These are phyloP conservation scores for Glutinoglossum americanum DNA, from an alignment of 495 filamentous ascomycete genomes.

Conservation along the genomic window DNA sequence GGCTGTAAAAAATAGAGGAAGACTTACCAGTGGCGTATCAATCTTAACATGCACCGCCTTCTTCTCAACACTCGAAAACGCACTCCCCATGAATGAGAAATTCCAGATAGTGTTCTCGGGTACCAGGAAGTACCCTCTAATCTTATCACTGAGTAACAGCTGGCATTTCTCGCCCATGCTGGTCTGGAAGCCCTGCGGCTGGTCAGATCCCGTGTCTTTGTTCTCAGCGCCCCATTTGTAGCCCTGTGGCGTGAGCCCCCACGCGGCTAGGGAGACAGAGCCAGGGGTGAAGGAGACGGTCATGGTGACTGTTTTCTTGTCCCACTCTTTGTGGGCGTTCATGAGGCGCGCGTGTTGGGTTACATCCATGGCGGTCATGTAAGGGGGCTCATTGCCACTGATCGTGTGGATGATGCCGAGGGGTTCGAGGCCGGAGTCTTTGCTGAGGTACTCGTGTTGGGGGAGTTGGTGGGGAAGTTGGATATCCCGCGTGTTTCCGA, in stretches of 20 bases:
- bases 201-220: slow-evolving; percentile 73
- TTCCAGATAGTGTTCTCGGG: slow-evolving; percentile 90
- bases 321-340: slow-evolving; percentile 62
- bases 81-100: slow-evolving; percentile 90
- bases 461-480: slow-evolving; percentile 83
- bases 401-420: slow-evolving; percentile 91
- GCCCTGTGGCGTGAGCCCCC: slow-evolving; percentile 71
- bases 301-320: slow-evolving; percentile 90
- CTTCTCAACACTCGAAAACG: slow-evolving; percentile 75
- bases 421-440: slow-evolving; percentile 42
- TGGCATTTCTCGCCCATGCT: slow-evolving; percentile 91
- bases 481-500: slow-evolving; percentile 79
- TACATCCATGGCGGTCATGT: slow-evolving; percentile 88
- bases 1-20: neutral
- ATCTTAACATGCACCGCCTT: slow-evolving; percentile 77
- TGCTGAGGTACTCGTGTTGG: slow-evolving; percentile 76
- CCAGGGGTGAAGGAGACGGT: slow-evolving; percentile 97
- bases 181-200: slow-evolving; percentile 82
- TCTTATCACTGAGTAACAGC: slow-evolving; percentile 73
- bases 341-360: slow-evolving; percentile 83
- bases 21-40: slow-evolving; percentile 48
- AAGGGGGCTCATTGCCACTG: slow-evolving; percentile 80
- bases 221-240: slow-evolving; percentile 98
- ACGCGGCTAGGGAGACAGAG: slow-evolving; percentile 83
- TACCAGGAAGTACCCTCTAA: slow-evolving; percentile 85